These are phyloP conservation scores for Trichoderma virens DNA, from an alignment of 495 filamentous ascomycete species.

Conservation along the genomic window DNA sequence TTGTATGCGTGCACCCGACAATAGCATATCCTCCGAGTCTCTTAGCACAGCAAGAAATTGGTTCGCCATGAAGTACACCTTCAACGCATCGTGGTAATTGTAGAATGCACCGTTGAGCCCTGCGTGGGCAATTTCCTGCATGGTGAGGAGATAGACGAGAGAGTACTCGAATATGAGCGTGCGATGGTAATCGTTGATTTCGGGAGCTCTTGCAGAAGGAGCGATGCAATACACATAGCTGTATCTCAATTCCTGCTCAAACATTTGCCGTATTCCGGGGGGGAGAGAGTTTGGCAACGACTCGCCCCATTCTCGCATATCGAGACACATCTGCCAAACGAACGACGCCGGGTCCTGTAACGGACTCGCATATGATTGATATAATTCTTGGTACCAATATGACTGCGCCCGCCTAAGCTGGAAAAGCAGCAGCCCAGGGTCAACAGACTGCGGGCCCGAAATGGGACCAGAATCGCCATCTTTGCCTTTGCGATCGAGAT, in stretches of 20 bases:
- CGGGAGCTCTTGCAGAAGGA: constrained; percentile 58
- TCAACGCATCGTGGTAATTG: constrained; percentile 65
- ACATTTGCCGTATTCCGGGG: constrained; percentile 54
- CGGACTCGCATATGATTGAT: constrained; percentile 57
- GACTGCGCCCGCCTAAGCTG: constrained; percentile 72
- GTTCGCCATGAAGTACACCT: constrained; percentile 62
- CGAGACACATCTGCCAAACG: constrained; percentile 55
- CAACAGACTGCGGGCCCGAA: constrained; percentile 37
- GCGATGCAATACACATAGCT: constrained; percentile 78
- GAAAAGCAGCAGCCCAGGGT: constrained; percentile 57
- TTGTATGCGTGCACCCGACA: constrained; percentile 26
- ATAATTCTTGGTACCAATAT: constrained; percentile 71
- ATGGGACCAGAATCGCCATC: constrained; percentile 30
- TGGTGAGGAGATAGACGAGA: constrained; percentile 59
- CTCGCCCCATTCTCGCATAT: constrained; percentile 60
- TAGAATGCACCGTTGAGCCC: constrained; percentile 48
- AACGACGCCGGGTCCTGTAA: constrained; percentile 51
- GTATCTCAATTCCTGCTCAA: constrained; percentile 76
- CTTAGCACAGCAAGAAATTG: constrained; percentile 61
- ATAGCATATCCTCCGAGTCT: constrained; percentile 43
- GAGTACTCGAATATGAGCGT: constrained; percentile 74
- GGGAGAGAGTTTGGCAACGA: constrained; percentile 51
- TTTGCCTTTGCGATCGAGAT: constrained; percentile 30
- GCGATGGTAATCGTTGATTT: constrained; percentile 58
- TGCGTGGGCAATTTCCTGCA: constrained; percentile 46